These are phyloP conservation scores for Botrytis galanthina DNA, from an alignment of 2,329 filamentous ascomycete species.

Conservation along the genomic window DNA sequence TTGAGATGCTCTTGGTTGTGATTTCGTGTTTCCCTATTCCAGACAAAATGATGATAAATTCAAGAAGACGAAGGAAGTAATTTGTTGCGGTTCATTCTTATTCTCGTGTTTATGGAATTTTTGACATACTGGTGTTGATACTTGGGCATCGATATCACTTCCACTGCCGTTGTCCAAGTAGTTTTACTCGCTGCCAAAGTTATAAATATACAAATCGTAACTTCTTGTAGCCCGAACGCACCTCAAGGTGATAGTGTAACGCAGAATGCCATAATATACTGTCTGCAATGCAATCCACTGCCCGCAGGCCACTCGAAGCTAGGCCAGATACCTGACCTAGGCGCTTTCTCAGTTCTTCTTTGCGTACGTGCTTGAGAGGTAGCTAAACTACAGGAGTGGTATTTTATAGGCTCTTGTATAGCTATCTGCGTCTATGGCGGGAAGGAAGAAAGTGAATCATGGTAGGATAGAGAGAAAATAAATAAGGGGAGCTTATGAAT, in stretches of 20 bases:
- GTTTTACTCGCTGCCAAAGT: neutral
- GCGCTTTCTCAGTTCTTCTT: accelerated
- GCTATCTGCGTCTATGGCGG: neutral
- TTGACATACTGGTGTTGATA: too few relatives aligned
- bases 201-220: neutral
- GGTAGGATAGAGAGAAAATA: neutral
- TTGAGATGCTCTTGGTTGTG: neutral
- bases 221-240: neutral
- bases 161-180: neutral
- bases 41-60: neutral
- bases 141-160: too few relatives aligned
- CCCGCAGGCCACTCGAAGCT: neutral
- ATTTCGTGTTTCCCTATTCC: neutral
- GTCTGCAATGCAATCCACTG: neutral
- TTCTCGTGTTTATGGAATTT: neutral
- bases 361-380: neutral
- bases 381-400: neutral
- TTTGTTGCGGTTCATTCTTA: neutral
- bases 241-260: neutral
- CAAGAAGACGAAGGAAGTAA: neutral
- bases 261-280: neutral
- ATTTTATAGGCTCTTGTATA: neutral
- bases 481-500: neutral
- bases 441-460: neutral
- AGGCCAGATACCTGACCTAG: neutral